Evolutionary conservation across 305 asterid species (phyloP).

Genomic region (Solanum chacoense): DNA sequence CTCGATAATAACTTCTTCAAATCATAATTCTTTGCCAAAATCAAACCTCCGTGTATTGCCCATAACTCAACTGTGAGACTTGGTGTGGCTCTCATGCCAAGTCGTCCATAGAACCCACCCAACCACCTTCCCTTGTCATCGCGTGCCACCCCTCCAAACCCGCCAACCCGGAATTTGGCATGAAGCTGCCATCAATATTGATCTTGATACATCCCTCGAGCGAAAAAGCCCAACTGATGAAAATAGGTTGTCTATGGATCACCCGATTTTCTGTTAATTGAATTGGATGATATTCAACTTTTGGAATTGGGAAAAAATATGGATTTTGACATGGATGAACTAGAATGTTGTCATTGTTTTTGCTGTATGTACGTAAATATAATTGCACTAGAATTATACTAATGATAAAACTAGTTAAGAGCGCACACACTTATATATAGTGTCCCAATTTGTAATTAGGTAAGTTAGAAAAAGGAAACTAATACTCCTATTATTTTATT

Average conservation of each 20-base stretch:
- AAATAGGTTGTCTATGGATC: not conserved
- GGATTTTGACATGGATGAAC: not conserved
- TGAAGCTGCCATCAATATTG: not conserved
- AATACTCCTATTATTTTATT: too few species aligned
- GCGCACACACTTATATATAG: not conserved
- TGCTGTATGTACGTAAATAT: not conserved
- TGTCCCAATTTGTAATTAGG: too few species aligned
- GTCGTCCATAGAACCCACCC: not conserved
- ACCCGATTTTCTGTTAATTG: not conserved
- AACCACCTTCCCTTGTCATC: not conserved
- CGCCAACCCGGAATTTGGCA: not conserved
- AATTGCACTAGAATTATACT: not conserved
- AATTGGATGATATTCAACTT: not conserved
- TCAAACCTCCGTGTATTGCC: not conserved
- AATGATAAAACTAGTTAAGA: not conserved
- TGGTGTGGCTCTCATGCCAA: not conserved
- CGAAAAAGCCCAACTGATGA: fast-evolving
- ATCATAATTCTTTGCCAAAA: not conserved
- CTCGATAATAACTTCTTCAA: not conserved
- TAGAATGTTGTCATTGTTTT: not conserved
- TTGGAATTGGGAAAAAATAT: not conserved
- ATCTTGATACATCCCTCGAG: not conserved
- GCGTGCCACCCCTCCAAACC: not conserved
- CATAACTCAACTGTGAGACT: not conserved
- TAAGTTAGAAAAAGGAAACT: not conserved